Evolutionary conservation across 2,329 filamentous ascomycete species (phyloP).

Genomic region (Lomentospora prolificans): DNA sequence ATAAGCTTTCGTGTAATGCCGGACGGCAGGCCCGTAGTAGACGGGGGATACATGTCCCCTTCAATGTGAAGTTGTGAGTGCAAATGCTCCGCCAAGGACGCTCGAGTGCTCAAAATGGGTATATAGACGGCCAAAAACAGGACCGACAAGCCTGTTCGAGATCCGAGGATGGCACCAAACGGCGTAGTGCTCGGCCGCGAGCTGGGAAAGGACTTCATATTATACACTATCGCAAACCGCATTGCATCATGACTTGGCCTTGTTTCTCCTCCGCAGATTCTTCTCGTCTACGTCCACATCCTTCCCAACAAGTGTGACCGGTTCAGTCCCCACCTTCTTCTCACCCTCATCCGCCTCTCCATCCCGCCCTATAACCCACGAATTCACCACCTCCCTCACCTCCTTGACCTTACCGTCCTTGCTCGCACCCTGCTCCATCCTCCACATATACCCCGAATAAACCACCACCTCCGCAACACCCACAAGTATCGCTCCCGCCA

Average conservation of each 20-base stretch:
- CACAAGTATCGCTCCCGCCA: conserved; percentile 60
- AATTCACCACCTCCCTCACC: conserved; percentile 59
- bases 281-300: not conserved
- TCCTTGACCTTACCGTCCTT: conserved; percentile 52
- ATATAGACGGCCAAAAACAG: no score
- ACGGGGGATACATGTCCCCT: no score
- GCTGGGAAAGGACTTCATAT: no score
- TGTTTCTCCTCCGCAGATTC: conserved; percentile 6
- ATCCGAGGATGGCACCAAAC: not conserved
- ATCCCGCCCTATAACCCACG: conserved; percentile 52
- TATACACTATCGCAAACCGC: no score
- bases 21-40: no score
- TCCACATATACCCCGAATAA: conserved; percentile 65
- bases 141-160: no score
- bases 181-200: no score
- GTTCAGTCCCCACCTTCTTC: conserved; percentile 10
- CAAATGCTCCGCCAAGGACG: no score
- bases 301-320: not conserved
- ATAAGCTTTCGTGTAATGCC: no score
- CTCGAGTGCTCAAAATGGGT: no score
- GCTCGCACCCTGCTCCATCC: conserved; percentile 57
- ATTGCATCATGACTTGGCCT: not conserved
- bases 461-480: conserved; percentile 69
- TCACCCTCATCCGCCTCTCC: conserved; percentile 18
- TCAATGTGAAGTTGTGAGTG: no score